Evolutionary conservation across 1,284 basidiomycete species (phyloP), one percentile per base, ranked within the genome.

Genomic region (Cryptococcus sp.): DNA sequence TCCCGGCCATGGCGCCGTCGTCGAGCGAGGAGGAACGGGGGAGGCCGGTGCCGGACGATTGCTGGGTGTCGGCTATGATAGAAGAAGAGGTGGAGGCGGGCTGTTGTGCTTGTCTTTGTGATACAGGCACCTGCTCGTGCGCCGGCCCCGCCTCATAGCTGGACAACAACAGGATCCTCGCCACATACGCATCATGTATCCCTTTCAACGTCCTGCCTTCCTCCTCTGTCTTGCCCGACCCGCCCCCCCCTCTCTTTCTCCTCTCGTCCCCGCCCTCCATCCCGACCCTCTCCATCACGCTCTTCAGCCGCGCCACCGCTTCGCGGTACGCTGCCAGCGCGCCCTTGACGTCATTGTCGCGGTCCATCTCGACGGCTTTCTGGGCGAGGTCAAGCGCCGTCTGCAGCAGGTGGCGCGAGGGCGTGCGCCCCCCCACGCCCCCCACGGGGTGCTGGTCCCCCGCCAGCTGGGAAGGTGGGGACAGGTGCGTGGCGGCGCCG

Each of bases 271-370:
- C 37, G 38, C 50, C 39, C 46, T 68, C 70, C 11, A 75, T 67
- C 2, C 75, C 76, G 2, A 79, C 75, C 24, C 77, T 55, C 53
- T 71, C 75, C 77, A 79, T 79, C 8, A 79, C 77, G 12, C 64
- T 65, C 20, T 73, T 68, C 28, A 79, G 53, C 43, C 72, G 69
- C 23, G 55, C 56, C 2, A 79, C 76, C 1, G 77, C 77, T 45
- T 77, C 75, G 8, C 69, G 60, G 54, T 79, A 79, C 33, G 73
- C 72, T 4, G 59, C 65, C 15, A 79, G 57, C 0, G 77, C 77
- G 4, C 76, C 75, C 0, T 60, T 52, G 9, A 79, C 76, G 56
- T 77, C 75, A 52, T 77, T 77, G 23, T 62, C 67, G 56, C 72
- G 71, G 60, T 79, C 77, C 68, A 74, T 71, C 60, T 77, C 74